Conservation (phyloP, 2,329 filamentous ascomycete species). For the Aspergillus japonicus region DNA sequence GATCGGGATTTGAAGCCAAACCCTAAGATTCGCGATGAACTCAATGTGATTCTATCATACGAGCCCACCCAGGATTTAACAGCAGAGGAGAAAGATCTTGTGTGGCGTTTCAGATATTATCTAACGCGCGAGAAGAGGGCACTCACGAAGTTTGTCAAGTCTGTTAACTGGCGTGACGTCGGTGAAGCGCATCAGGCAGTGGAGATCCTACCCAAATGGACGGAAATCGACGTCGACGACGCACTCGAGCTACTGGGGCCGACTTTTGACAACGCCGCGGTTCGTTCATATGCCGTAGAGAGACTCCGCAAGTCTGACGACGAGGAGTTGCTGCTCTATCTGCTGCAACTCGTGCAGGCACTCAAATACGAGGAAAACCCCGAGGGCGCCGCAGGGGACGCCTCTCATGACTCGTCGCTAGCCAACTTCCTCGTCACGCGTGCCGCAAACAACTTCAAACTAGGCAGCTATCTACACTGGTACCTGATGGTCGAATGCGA, state of each 20-base stretch:
- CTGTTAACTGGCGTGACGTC: conserved; percentile 87
- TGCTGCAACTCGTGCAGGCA: conserved; percentile 92
- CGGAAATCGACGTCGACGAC: conserved; percentile 94
- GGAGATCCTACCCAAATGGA: conserved; percentile 88
- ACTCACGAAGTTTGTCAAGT: conserved; percentile 96
- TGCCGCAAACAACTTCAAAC: conserved; percentile 80
- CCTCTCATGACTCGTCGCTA: conserved; percentile 73
- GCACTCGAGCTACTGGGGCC: conserved; percentile 90
- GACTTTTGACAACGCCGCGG: conserved; percentile 81
- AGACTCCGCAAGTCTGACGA: conserved; percentile 89
- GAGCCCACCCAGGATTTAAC: conserved; percentile 86
- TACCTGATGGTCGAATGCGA: conserved; percentile 98
- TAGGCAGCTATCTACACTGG: conserved; percentile 97
- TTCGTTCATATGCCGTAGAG: conserved; percentile 91
- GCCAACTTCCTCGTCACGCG: conserved; percentile 85
- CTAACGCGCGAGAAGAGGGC: conserved; percentile 87
- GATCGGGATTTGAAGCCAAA: conserved; percentile 96
- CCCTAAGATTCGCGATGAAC: conserved; percentile 88
- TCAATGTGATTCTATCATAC: conserved; percentile 88
- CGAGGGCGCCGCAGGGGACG: conserved; percentile 60
- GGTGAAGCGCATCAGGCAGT: conserved; percentile 85
- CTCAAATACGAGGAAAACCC: conserved; percentile 86
- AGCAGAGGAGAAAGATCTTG: conserved; percentile 88
- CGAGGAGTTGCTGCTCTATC: conserved; percentile 83
- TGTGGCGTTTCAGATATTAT: conserved; percentile 98